Conservation (phyloP, 306 rosid species). For the Dalbergia cochinchinensis region DNA sequence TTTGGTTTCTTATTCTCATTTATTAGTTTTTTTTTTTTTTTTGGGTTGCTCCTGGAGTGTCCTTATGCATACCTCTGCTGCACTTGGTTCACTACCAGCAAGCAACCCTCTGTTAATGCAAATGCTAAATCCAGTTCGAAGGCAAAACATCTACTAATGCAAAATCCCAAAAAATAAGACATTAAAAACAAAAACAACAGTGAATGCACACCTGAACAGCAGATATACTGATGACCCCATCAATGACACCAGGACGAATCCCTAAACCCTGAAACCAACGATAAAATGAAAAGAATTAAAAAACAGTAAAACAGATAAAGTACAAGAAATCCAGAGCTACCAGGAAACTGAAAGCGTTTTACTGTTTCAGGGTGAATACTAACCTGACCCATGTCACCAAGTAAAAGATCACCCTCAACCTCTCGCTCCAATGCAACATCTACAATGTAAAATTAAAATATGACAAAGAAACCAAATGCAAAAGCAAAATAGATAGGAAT, state of each 20-base stretch:
- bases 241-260: constrained; percentile 88
- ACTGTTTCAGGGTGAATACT: constrained; percentile 10
- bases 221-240: constrained; percentile 93
- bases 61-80: not conserved
- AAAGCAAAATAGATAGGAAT: not conserved
- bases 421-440: constrained; percentile 89
- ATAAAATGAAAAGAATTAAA: not conserved
- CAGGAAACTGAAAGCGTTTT: not conserved
- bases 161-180: constrained; percentile 8
- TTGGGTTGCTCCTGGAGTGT: not conserved
- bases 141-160: not conserved
- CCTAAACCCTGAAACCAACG: constrained; percentile 83
- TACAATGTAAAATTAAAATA: constrained; percentile 32
- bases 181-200: not conserved
- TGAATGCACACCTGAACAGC: constrained; percentile 82
- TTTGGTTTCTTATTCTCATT: constrained; percentile 22
- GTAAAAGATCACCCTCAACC: constrained; percentile 91
- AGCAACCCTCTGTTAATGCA: not conserved
- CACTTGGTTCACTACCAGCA: not conserved
- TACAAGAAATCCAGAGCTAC: not conserved
- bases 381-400: constrained; percentile 98
- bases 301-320: not conserved
- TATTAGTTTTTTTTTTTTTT: not conserved
- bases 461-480: not conserved
- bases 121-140: not conserved